These are phyloP conservation scores for Zangia roseola DNA, from an alignment of 768 basidiomycete species.

Conservation along the genomic window DNA sequence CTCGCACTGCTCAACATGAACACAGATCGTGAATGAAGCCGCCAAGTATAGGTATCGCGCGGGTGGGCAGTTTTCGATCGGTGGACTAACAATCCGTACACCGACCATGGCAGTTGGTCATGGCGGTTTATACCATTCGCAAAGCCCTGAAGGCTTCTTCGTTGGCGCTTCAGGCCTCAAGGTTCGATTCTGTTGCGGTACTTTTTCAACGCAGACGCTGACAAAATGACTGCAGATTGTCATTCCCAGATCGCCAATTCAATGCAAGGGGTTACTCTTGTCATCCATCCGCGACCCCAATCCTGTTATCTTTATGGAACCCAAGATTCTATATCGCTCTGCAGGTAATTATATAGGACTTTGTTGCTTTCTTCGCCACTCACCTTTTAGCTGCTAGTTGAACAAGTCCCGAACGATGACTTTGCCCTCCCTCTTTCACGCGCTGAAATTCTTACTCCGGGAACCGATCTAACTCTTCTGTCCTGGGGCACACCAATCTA, in stretches of 20 bases:
- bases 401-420: conserved; percentile 91
- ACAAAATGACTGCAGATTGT: conserved; percentile 48
- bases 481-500: conserved; percentile 95
- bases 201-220: neutral
- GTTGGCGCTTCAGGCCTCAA: conserved; percentile 89
- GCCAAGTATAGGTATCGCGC: conserved; percentile 92
- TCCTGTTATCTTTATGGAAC: conserved; percentile 95
- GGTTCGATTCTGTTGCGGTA: conserved; percentile 37
- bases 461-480: conserved; percentile 84
- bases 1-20: neutral
- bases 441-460: conserved; percentile 72
- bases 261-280: conserved; percentile 91
- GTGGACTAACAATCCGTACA: conserved; percentile 76
- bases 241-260: conserved; percentile 91
- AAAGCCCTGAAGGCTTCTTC: conserved; percentile 94
- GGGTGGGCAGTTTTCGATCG: conserved; percentile 80
- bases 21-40: conserved; percentile 88
- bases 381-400: conserved; percentile 46
- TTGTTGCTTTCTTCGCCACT: neutral
- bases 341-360: conserved; percentile 46
- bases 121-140: conserved; percentile 91
- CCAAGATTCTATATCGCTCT: conserved; percentile 89
- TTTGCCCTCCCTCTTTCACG: conserved; percentile 79
- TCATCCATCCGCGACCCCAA: conserved; percentile 89
- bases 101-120: conserved; percentile 94